Evolutionary conservation across 2,329 filamentous ascomycete species (phyloP).

Genomic region (Emmonsiellopsis sp.): DNA sequence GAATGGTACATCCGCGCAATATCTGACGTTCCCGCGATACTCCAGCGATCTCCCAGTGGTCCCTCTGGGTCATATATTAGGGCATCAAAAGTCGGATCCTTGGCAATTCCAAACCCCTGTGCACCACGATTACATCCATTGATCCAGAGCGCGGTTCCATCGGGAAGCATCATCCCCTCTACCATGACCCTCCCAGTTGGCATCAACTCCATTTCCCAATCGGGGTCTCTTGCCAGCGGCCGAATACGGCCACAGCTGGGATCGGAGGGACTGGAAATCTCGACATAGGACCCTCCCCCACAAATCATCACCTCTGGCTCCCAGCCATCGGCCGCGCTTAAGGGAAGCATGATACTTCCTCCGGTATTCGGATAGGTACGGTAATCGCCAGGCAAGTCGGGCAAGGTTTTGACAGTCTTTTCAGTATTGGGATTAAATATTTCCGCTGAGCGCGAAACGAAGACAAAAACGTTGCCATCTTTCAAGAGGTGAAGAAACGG

Average conservation of each 20-base stretch:
- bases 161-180: conserved; percentile 50
- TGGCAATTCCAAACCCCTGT: conserved; percentile 52
- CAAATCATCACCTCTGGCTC: conserved; percentile 49
- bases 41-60: conserved; percentile 43
- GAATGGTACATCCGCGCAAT: conserved; percentile 52
- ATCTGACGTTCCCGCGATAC: conserved; percentile 30
- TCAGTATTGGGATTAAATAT: conserved; percentile 45
- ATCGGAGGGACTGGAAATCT: conserved; percentile 50
- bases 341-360: conserved; percentile 48
- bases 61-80: conserved; percentile 50
- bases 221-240: conserved; percentile 40
- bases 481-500: conserved; percentile 52
- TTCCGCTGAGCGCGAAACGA: conserved; percentile 48
- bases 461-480: conserved; percentile 50
- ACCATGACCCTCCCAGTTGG: conserved; percentile 52
- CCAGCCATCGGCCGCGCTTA: conserved; percentile 45
- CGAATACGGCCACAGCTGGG: conserved; percentile 49
- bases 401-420: conserved; percentile 37
- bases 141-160: conserved; percentile 51
- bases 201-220: conserved; percentile 52
- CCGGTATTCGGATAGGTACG: conserved; percentile 55
- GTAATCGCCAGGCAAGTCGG: conserved; percentile 47
- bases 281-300: conserved; percentile 52
- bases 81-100: conserved; percentile 45
- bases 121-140: conserved; percentile 51